phyloP scores from a whole-genome alignment of 1,284 basidiomycete genomes.

The Rhodofomes roseus region DNA sequence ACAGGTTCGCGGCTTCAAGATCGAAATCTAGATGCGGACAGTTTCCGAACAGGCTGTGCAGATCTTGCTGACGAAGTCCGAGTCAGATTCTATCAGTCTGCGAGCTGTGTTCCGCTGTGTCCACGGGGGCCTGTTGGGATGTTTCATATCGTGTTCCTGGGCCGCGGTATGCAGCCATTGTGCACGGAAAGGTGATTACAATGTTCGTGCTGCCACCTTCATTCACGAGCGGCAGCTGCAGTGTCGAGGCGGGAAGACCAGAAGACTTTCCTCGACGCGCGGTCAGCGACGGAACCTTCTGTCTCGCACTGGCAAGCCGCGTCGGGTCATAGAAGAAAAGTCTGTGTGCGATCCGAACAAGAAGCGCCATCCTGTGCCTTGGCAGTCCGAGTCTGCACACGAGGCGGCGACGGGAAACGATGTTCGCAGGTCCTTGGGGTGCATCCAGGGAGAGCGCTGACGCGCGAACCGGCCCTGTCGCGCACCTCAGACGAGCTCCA shows the following conservation, averaged over 20 bases:
- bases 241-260: background rate
- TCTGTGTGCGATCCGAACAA: background rate
- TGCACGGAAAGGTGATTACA: background rate
- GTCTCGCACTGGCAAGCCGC: background rate
- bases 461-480: background rate
- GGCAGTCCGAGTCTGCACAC: background rate
- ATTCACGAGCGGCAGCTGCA: background rate
- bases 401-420: background rate
- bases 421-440: background rate
- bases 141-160: background rate
- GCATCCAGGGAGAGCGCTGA: background rate
- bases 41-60: background rate
- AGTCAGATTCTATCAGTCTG: constrained; percentile 1
- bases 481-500: background rate
- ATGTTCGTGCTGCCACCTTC: constrained; percentile 1
- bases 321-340: background rate
- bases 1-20: background rate
- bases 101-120: background rate
- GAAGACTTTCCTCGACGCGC: background rate
- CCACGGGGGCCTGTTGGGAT: background rate
- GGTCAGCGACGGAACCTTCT: background rate
- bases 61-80: background rate
- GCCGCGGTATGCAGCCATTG: background rate
- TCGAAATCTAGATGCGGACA: background rate
- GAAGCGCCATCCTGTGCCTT: background rate